Evolutionary conservation across 2,329 filamentous ascomycete genomes (phyloP).

Genomic region (Pseudomassariella vexata): DNA sequence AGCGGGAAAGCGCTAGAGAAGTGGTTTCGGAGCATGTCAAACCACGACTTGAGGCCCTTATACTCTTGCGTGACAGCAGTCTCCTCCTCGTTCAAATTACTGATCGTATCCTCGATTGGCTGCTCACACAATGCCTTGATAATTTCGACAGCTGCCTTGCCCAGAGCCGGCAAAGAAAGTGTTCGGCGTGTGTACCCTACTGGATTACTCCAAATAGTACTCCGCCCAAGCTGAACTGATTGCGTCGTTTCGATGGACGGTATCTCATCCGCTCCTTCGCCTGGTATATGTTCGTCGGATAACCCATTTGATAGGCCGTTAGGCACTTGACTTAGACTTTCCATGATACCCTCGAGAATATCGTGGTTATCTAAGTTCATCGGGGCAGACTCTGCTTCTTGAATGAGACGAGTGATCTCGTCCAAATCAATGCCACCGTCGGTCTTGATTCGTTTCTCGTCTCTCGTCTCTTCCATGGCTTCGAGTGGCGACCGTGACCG

Average conservation of each 20-base stretch:
- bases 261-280: slow-evolving; percentile 4
- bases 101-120: slow-evolving; percentile 26
- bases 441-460: slow-evolving; percentile 19
- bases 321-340: neutral
- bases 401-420: slow-evolving; percentile 5
- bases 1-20: slow-evolving; percentile 18
- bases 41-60: slow-evolving; percentile 17
- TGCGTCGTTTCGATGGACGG: slow-evolving; percentile 11
- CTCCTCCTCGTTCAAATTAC: slow-evolving; percentile 20
- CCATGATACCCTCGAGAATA: slow-evolving; percentile 7
- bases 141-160: slow-evolving; percentile 24
- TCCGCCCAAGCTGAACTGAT: slow-evolving; percentile 7
- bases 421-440: slow-evolving; percentile 9
- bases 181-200: slow-evolving; percentile 24
- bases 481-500: slow-evolving; percentile 16
- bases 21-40: slow-evolving; percentile 20
- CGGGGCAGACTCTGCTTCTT: slow-evolving; percentile 1
- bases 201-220: slow-evolving; percentile 24
- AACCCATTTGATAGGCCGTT: too few species aligned
- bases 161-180: slow-evolving; percentile 24
- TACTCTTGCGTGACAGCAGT: slow-evolving; percentile 25
- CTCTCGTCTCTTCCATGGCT: slow-evolving; percentile 16
- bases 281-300: slow-evolving; percentile 6
- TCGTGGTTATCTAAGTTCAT: slow-evolving; percentile 4
- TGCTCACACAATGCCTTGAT: slow-evolving; percentile 26